A percentile compares a stretch with the other conserved stretches of the same genome.
Conservation (phyloP, 2,329 filamentous ascomycete species). For the Bipolaris oryzae region DNA sequence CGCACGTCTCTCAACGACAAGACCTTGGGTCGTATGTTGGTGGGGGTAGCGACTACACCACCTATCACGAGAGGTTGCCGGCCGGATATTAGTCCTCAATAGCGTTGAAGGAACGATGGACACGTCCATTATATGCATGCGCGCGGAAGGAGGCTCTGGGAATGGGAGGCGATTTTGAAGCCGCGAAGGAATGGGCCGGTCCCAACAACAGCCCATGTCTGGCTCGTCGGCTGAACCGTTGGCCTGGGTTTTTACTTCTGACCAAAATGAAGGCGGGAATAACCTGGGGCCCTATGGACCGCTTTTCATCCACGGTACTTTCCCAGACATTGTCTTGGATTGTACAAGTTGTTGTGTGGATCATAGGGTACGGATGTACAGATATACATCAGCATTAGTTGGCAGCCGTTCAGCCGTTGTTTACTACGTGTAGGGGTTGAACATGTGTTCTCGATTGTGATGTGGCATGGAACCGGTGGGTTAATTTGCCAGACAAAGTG, state of each 20-base stretch:
- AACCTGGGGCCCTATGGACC: not conserved
- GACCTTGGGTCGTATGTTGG: conserved; percentile 1
- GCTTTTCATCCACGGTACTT: not conserved
- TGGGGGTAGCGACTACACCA: not conserved
- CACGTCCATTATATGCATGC: not conserved
- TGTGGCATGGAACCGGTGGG: conserved; percentile 8
- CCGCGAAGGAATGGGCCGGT: conserved; percentile 6
- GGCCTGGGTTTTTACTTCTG: conserved; percentile 1
- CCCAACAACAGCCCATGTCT: conserved; percentile 7
- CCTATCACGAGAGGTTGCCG: conserved; percentile 4
- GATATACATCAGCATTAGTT: not conserved
- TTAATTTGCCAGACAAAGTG: conserved; percentile 7
- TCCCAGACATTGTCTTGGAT: not conserved
- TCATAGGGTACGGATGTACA: not conserved
- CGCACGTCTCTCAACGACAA: conserved; percentile 3
- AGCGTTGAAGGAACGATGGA: not conserved
- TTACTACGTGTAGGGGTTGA: not conserved
- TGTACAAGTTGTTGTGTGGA: not conserved
- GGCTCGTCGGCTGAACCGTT: conserved; percentile 8
- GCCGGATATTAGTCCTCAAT: conserved; percentile 8
- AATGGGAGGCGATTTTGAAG: conserved; percentile 1
- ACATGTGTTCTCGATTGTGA: not conserved
- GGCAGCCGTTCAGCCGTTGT: too few relatives aligned
- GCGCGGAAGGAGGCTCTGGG: not conserved
- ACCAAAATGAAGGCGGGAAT: not conserved